Evolutionary conservation across 2,329 filamentous ascomycete species (phyloP).

Genomic region (Microdochium bolleyi): DNA sequence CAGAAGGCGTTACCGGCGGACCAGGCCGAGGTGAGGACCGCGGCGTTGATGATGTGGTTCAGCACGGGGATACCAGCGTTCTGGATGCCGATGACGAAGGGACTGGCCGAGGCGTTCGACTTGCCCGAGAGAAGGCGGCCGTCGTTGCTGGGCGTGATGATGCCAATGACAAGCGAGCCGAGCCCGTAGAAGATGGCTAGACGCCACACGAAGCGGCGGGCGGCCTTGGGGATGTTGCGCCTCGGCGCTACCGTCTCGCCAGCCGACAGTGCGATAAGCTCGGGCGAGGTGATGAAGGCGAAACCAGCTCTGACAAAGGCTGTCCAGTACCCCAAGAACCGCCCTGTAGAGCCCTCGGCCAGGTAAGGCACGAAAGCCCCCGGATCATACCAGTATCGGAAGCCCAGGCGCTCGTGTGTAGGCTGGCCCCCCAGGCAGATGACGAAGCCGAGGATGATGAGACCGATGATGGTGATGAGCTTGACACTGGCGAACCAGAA

Average conservation of each 20-base stretch:
- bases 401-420: slow-evolving; percentile 38
- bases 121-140: slow-evolving; percentile 46
- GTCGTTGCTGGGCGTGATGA: slow-evolving; percentile 59
- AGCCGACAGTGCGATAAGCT: slow-evolving; percentile 55
- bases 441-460: slow-evolving; percentile 47
- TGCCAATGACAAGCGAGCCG: slow-evolving; percentile 52
- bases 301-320: slow-evolving; percentile 51
- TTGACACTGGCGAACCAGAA: slow-evolving; percentile 56
- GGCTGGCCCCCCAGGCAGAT: slow-evolving; percentile 49
- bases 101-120: slow-evolving; percentile 52
- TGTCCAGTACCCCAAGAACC: slow-evolving; percentile 52
- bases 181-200: slow-evolving; percentile 57
- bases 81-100: slow-evolving; percentile 61
- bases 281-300: slow-evolving; percentile 54
- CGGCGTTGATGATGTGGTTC: slow-evolving; percentile 60
- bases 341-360: slow-evolving; percentile 34
- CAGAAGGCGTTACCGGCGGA: slow-evolving; percentile 54
- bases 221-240: slow-evolving; percentile 58
- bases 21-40: slow-evolving; percentile 59
- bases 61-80: slow-evolving; percentile 54
- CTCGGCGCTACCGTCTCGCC: slow-evolving; percentile 58
- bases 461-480: slow-evolving; percentile 48
- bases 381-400: slow-evolving; percentile 39
- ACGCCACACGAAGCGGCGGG: slow-evolving; percentile 52
- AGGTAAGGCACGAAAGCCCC: slow-evolving; percentile 39